These are phyloP conservation scores for Hylodesmum podocarpum DNA, from an alignment of 306 rosid species.

Conservation along the genomic window DNA sequence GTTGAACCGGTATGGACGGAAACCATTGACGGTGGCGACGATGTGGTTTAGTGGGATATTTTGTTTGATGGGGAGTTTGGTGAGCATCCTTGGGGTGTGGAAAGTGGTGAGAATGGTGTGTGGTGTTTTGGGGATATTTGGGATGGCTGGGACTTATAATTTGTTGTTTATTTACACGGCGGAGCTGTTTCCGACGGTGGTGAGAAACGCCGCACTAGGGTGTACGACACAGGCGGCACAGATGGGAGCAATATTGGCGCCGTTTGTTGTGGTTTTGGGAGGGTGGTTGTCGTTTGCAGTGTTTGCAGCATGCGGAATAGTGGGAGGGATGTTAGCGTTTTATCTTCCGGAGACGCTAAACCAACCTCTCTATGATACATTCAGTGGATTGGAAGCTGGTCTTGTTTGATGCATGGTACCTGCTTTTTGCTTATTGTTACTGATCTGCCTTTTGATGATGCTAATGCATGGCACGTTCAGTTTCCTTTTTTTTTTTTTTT, in stretches of 20 bases:
- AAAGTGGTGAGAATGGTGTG: slow-evolving; percentile 59
- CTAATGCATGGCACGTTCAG: too few species aligned
- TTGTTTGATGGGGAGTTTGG: slow-evolving; percentile 57
- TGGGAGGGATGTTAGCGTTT: slow-evolving; percentile 68
- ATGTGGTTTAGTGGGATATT: slow-evolving; percentile 85
- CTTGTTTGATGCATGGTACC: neutral
- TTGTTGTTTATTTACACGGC: slow-evolving; percentile 72
- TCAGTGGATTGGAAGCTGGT: slow-evolving; percentile 56
- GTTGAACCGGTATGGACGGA: slow-evolving; percentile 57
- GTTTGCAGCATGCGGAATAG: slow-evolving; percentile 66
- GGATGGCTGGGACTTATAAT: slow-evolving; percentile 90
- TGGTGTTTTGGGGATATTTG: slow-evolving; percentile 81
- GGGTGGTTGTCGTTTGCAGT: slow-evolving; percentile 67
- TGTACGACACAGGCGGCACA: slow-evolving; percentile 70
- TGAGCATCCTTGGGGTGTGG: slow-evolving; percentile 46
- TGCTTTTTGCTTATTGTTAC: neutral
- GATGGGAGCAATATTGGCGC: slow-evolving; percentile 88
- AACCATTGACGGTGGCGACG: slow-evolving; percentile 65
- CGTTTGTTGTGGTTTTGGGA: slow-evolving; percentile 83
- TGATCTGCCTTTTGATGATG: neutral
- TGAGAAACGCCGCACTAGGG: slow-evolving; percentile 82
- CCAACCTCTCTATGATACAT: slow-evolving; percentile 78
- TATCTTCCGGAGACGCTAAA: slow-evolving; percentile 83
- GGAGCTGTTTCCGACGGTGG: slow-evolving; percentile 91
- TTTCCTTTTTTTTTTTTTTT: too few species aligned